These are phyloP conservation scores for Tanozyma kutaoensis DNA, from an alignment of 805 yeast genomes.

Conservation along the genomic window DNA sequence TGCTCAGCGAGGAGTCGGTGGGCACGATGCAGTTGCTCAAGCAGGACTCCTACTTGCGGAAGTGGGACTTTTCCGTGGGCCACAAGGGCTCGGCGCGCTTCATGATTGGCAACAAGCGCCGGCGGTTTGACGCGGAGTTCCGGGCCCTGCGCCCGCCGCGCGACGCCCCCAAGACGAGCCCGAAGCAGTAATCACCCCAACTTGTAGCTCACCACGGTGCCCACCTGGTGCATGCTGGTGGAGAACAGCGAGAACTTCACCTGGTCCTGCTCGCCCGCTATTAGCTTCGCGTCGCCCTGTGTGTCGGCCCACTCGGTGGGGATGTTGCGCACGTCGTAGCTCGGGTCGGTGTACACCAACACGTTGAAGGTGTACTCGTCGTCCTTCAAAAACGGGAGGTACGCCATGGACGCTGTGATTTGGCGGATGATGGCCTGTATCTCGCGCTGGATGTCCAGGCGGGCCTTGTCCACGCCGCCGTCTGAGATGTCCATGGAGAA, in stretches of 20 bases:
- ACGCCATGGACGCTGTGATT: conserved; percentile 77
- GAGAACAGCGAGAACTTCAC: conserved; percentile 59
- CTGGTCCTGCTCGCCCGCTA: conserved; percentile 42
- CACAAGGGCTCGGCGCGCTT: conserved; percentile 33
- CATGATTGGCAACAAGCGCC: conserved; percentile 36
- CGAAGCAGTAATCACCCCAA: conserved; percentile 6
- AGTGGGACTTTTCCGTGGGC: conserved; percentile 29
- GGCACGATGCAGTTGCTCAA: conserved; percentile 13
- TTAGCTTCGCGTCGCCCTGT: conserved; percentile 37
- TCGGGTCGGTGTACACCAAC: conserved; percentile 65
- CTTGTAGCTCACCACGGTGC: conserved; percentile 56
- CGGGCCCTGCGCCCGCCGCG: neutral
- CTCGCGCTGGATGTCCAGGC: conserved; percentile 44
- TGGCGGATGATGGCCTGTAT: conserved; percentile 83
- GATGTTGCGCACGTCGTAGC: conserved; percentile 32
- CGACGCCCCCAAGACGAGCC: neutral
- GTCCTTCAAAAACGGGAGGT: conserved; percentile 57
- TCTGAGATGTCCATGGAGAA: conserved; percentile 44
- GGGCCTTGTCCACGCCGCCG: conserved; percentile 12
- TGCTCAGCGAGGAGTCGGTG: conserved; percentile 17
- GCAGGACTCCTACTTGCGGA: conserved; percentile 32
- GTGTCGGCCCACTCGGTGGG: conserved; percentile 84
- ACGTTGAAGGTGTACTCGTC: conserved; percentile 67
- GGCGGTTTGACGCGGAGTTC: conserved; percentile 29
- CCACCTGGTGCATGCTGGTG: conserved; percentile 58